Evolutionary conservation across 768 basidiomycete genomes (phyloP).

Genomic region (Mycena chlorophos): DNA sequence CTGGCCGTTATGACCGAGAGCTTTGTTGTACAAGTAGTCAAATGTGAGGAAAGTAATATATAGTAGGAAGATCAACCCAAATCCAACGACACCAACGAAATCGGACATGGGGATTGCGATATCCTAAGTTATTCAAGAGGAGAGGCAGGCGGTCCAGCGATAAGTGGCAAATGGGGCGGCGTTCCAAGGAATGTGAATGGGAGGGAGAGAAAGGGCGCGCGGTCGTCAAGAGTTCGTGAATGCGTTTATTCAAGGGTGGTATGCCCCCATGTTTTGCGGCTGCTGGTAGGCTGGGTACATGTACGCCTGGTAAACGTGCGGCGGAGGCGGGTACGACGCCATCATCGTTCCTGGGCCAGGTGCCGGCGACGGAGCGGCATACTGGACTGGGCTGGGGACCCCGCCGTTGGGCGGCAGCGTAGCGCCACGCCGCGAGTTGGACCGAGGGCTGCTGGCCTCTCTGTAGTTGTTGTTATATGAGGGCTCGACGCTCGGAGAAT

Average conservation of each 20-base stretch:
- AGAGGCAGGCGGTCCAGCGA: constrained; percentile 10
- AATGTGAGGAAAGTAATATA: constrained; percentile 32
- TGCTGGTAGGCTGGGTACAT: constrained; percentile 86
- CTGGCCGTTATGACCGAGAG: constrained; percentile 19
- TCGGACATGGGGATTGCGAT: constrained; percentile 18
- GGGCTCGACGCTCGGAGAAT: constrained; percentile 44
- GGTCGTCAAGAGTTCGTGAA: constrained; percentile 36
- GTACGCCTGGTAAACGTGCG: constrained; percentile 76
- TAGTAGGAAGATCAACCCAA: constrained; percentile 35
- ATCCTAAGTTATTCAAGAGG: constrained; percentile 21
- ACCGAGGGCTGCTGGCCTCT: constrained; percentile 49
- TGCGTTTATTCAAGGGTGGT: constrained; percentile 54
- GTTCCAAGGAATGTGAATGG: constrained; percentile 20
- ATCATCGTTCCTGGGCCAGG: constrained; percentile 57
- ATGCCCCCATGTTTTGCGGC: constrained; percentile 70
- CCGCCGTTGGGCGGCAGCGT: constrained; percentile 50
- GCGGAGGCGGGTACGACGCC: constrained; percentile 64
- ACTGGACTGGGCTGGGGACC: constrained; percentile 46
- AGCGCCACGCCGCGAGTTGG: constrained; percentile 50
- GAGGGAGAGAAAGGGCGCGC: constrained; percentile 23
- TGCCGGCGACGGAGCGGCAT: constrained; percentile 61
- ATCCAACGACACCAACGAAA: constrained; percentile 26
- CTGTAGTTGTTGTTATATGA: constrained; percentile 51
- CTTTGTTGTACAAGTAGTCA: constrained; percentile 50
- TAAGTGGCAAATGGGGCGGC: constrained; percentile 15